Evolutionary conservation across 2,329 filamentous ascomycete species (phyloP).

Genomic region (Hypoxylon sp.): DNA sequence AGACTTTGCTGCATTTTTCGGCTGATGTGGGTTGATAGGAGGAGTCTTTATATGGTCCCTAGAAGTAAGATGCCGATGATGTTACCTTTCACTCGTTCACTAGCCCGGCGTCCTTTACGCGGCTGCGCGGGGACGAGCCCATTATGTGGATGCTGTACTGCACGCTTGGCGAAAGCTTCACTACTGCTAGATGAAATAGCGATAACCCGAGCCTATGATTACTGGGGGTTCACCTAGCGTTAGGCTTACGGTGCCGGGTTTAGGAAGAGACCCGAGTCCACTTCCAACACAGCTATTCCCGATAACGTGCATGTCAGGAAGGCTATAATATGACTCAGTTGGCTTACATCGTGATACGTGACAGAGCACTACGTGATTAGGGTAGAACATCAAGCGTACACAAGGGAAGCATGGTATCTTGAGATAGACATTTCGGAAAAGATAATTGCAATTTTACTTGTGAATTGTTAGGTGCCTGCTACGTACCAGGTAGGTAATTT

Average conservation of each 20-base stretch:
- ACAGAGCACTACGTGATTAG: background rate
- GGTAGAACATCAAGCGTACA: background rate
- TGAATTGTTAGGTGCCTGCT: background rate
- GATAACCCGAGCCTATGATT: background rate
- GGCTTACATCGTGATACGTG: background rate
- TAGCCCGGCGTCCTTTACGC: background rate
- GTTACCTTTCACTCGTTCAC: background rate
- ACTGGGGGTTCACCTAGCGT: background rate
- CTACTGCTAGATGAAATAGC: background rate
- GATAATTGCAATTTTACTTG: background rate
- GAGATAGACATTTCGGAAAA: no score
- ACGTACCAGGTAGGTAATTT: no score
- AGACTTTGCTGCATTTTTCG: background rate
- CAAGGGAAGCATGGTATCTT: conserved; percentile 2
- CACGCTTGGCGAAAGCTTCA: background rate
- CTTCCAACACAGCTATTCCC: no score
- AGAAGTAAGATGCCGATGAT: no score
- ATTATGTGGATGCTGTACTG: background rate
- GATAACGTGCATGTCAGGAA: background rate
- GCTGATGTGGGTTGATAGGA: conserved; percentile 9
- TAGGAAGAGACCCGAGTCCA: background rate
- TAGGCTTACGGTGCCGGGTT: background rate
- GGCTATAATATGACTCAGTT: background rate
- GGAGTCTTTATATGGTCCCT: no score
- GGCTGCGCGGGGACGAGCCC: no score